phyloP scores from a whole-genome alignment of 768 basidiomycete genomes.

The Collybia sordida region DNA sequence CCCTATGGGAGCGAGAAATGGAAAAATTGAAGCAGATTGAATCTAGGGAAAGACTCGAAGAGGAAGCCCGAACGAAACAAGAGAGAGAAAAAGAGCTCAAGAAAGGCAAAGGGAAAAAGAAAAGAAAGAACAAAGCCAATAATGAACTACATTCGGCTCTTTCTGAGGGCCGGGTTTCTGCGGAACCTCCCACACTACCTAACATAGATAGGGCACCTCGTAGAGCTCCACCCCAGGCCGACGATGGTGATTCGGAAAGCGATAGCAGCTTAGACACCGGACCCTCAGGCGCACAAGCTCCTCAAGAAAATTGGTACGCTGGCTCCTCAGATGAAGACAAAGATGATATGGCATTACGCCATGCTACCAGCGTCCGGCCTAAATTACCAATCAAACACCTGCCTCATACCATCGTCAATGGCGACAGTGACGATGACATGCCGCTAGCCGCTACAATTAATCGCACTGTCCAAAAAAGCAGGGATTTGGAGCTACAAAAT shows the following conservation, averaged over 20 bases:
- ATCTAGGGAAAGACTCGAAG: conserved; percentile 58
- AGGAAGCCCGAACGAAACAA: conserved; percentile 45
- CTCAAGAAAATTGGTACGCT: conserved; percentile 40
- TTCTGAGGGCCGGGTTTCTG: conserved; percentile 28
- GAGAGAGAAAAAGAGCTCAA: conserved; percentile 47
- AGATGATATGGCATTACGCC: conserved; percentile 36
- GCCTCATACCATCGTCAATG: conserved; percentile 24
- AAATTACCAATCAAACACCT: conserved; percentile 41
- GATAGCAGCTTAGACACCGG: conserved; percentile 43
- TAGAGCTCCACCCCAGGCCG: conserved; percentile 34
- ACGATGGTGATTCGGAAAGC: conserved; percentile 46
- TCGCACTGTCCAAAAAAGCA: conserved; percentile 49
- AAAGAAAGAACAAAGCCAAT: conserved; percentile 39
- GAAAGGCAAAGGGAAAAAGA: conserved; percentile 50
- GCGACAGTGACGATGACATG: conserved; percentile 78
- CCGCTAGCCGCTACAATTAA: conserved; percentile 68
- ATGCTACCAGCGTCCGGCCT: conserved; percentile 58
- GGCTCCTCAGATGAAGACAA: conserved; percentile 71
- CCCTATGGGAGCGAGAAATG: conserved; percentile 90
- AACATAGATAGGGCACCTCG: conserved; percentile 38
- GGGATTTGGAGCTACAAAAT: conserved; percentile 19
- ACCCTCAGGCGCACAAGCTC: conserved; percentile 10
- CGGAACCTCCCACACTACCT: conserved; percentile 45
- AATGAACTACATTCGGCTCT: conserved; percentile 5
- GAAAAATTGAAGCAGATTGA: conserved; percentile 78